These are phyloP conservation scores for Bifiguratus adelaidae DNA, from an alignment of 192 early-diverging fungal species.

Conservation along the genomic window DNA sequence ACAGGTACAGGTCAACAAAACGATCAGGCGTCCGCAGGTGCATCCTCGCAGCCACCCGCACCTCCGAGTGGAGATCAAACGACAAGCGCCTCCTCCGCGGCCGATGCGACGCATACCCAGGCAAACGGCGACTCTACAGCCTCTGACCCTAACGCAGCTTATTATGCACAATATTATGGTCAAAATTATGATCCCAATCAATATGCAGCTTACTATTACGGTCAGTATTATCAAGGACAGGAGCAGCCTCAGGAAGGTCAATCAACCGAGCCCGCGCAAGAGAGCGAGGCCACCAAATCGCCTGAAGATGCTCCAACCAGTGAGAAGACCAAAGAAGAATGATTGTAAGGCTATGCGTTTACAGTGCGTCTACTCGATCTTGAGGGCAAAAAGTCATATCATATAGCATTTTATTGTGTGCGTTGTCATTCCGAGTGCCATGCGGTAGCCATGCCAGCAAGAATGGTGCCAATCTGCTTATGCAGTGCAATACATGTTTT, in stretches of 20 bases:
- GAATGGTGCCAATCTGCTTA: too few species aligned
- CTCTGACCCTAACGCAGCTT: neutral
- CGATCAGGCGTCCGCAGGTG: neutral
- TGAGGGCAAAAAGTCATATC: too few species aligned
- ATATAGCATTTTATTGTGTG: too few species aligned
- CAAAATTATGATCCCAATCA: neutral
- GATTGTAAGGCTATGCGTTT: too few species aligned
- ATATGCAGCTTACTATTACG: neutral
- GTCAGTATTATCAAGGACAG: neutral
- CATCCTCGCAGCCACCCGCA: neutral
- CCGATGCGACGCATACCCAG: neutral
- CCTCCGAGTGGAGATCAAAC: neutral
- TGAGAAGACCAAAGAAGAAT: too few species aligned
- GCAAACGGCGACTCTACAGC: neutral
- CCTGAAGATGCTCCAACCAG: too few species aligned
- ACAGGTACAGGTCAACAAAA: neutral
- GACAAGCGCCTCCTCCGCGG: neutral
- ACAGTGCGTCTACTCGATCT: too few species aligned
- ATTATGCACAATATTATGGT: neutral
- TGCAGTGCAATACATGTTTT: too few species aligned
- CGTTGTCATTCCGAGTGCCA: too few species aligned
- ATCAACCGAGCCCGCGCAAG: too few species aligned
- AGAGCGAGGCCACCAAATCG: too few species aligned
- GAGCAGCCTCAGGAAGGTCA: neutral
- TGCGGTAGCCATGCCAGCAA: too few species aligned